Conservation (phyloP, 139 green algal genomes). For the Parachlorella kessleri region DNA sequence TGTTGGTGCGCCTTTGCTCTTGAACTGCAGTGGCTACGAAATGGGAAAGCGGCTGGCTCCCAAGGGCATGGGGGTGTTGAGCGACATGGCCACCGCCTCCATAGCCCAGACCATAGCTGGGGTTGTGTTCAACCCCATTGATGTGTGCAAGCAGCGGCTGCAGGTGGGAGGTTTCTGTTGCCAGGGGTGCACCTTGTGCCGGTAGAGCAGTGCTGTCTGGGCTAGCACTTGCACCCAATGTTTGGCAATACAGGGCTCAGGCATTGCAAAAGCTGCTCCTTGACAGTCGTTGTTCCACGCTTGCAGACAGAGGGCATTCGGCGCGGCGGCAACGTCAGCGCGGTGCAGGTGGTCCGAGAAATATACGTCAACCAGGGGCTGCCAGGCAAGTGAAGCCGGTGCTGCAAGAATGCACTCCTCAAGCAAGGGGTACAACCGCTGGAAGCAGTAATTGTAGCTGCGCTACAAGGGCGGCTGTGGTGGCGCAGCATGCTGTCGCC, state of each 20-base stretch:
- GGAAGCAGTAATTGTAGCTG: too few relatives aligned
- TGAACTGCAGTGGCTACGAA: constrained; percentile 69
- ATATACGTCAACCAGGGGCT: constrained; percentile 31
- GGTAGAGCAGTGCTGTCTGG: too few relatives aligned
- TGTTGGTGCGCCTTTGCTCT: too few relatives aligned
- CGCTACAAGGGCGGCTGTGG: too few relatives aligned
- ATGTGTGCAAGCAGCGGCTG: constrained; percentile 92
- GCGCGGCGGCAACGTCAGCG: neutral
- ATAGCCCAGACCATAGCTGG: constrained; percentile 76
- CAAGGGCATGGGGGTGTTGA: constrained; percentile 38
- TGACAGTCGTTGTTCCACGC: too few relatives aligned
- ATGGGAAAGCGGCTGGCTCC: constrained; percentile 45
- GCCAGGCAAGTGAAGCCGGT: neutral
- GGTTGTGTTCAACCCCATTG: constrained; percentile 86
- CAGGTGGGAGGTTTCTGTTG: constrained; percentile 53
- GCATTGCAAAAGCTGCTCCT: too few relatives aligned
- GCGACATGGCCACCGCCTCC: constrained; percentile 65
- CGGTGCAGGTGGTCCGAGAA: constrained; percentile 11
- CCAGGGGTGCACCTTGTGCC: too few relatives aligned
- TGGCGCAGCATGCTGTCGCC: too few relatives aligned
- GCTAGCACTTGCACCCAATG: too few relatives aligned
- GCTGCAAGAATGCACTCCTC: neutral
- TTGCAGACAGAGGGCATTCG: neutral
- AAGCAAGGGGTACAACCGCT: neutral
- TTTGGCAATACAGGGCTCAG: too few relatives aligned